Evolutionary conservation across 2,329 filamentous ascomycete species (phyloP).

Genomic region (Malbranchea cinnamomea): DNA sequence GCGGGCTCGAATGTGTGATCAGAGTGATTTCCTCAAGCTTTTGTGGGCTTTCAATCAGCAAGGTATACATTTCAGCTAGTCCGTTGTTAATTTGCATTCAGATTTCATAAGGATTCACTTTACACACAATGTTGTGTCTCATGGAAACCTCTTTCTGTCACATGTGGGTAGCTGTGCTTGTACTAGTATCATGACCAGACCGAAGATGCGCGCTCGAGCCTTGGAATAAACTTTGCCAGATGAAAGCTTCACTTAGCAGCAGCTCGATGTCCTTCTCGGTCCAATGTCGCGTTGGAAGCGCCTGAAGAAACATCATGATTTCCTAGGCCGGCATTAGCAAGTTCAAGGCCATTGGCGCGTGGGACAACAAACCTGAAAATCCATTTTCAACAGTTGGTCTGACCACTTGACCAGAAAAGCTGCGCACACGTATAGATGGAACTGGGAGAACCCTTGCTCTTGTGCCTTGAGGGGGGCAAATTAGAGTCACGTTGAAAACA

Average conservation of each 20-base stretch:
- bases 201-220: slow-evolving; percentile 78
- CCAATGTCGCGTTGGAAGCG: slow-evolving; percentile 82
- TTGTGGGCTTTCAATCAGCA: slow-evolving; percentile 77
- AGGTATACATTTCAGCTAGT: slow-evolving; percentile 75
- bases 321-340: slow-evolving; percentile 42
- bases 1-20: slow-evolving; percentile 72
- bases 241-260: slow-evolving; percentile 87
- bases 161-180: no score
- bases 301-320: slow-evolving; percentile 98
- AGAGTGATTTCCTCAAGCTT: slow-evolving; percentile 78
- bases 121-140: no score
- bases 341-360: background rate
- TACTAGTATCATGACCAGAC: slow-evolving; percentile 20
- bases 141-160: background rate
- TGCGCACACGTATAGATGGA: slow-evolving; percentile 95
- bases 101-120: background rate
- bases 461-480: slow-evolving; percentile 58
- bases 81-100: background rate
- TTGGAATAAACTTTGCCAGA: slow-evolving; percentile 96
- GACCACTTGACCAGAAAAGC: slow-evolving; percentile 99
- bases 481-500: slow-evolving; percentile 9
- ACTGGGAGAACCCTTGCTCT: slow-evolving; percentile 95
- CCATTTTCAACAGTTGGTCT: slow-evolving; percentile 86
- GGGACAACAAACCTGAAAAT: slow-evolving; percentile 49
- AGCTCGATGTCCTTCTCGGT: slow-evolving; percentile 97